Percentiles rank a stretch among this genome's conserved stretches.
These are phyloP conservation scores for Candida glucosophila DNA, from an alignment of 1,139 yeast genomes.

Conservation along the genomic window DNA sequence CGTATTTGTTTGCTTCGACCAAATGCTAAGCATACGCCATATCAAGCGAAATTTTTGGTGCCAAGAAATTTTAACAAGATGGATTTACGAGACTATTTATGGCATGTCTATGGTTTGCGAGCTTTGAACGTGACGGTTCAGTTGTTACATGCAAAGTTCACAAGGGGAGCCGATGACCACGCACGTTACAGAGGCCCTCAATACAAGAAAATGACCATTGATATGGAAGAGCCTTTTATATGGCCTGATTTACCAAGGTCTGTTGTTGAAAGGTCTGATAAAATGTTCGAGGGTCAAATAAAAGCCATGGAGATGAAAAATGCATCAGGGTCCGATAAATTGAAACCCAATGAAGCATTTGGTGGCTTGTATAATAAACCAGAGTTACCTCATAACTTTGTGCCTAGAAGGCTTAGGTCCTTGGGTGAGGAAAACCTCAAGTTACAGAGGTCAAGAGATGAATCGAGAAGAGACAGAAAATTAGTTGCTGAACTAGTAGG, in stretches of 20 bases:
- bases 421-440: conserved; percentile 31
- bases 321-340: conserved; percentile 56
- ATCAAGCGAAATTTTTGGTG: conserved; percentile 88
- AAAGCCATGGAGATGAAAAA: conserved; percentile 20
- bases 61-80: conserved; percentile 86
- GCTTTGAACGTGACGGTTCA: conserved; percentile 85
- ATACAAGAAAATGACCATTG: conserved; percentile 89
- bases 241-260: conserved; percentile 68
- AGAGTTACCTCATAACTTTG: conserved; percentile 62
- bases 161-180: conserved; percentile 49
- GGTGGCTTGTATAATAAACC: conserved; percentile 73
- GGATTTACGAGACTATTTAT: conserved; percentile 85
- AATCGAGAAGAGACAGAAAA: conserved; percentile 20
- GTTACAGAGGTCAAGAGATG: conserved; percentile 15
- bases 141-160: conserved; percentile 64
- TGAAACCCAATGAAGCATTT: conserved; percentile 63
- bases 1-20: conserved; percentile 74
- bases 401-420: conserved; percentile 44
- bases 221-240: conserved; percentile 84
- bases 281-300: conserved; percentile 18
- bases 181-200: conserved; percentile 77
- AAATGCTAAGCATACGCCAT: conserved; percentile 90
- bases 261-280: conserved; percentile 14
- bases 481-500: conserved; percentile 21
- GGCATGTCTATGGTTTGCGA: conserved; percentile 78